Percentiles rank a stretch among this genome's conserved stretches.
phyloP scores from a whole-genome alignment of 345 rosid species.

The Chamaenerion angustifolium region DNA sequence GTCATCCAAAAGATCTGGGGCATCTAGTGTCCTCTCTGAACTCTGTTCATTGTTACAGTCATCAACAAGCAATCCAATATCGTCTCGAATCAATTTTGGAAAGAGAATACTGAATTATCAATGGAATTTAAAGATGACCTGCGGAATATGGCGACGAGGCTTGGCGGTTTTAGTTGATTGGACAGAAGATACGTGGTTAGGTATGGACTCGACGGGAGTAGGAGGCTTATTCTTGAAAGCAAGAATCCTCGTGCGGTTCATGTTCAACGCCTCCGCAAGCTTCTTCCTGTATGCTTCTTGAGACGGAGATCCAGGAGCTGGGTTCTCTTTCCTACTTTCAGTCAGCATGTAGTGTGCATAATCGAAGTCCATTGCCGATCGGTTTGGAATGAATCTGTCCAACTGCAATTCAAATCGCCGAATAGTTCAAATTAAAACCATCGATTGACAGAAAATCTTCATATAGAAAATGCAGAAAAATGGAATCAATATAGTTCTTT shows the following conservation, averaged over 20 bases:
- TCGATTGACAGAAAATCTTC: background rate
- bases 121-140: conserved; percentile 1
- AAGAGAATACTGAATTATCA: no score
- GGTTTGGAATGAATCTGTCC: conserved; percentile 67
- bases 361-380: conserved; percentile 66
- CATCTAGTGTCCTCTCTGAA: conserved; percentile 29
- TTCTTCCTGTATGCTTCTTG: conserved; percentile 5
- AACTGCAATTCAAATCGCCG: conserved; percentile 10
- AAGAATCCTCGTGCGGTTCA: conserved; percentile 9
- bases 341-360: conserved; percentile 51
- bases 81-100: no score
- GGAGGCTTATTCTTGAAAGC: conserved; percentile 11
- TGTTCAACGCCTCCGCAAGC: conserved; percentile 6
- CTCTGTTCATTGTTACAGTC: conserved; percentile 4
- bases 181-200: background rate
- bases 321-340: conserved; percentile 19
- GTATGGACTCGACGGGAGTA: conserved; percentile 1
- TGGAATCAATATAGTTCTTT: background rate
- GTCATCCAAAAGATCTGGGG: conserved; percentile 25
- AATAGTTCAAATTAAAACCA: background rate
- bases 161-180: conserved; percentile 2
- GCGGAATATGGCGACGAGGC: conserved; percentile 8
- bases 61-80: no score
- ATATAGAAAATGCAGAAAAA: no score
- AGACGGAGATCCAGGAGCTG: background rate